These are phyloP conservation scores for Posidonia oceanica DNA, from an alignment of 116 monocot genomes.

Conservation along the genomic window DNA sequence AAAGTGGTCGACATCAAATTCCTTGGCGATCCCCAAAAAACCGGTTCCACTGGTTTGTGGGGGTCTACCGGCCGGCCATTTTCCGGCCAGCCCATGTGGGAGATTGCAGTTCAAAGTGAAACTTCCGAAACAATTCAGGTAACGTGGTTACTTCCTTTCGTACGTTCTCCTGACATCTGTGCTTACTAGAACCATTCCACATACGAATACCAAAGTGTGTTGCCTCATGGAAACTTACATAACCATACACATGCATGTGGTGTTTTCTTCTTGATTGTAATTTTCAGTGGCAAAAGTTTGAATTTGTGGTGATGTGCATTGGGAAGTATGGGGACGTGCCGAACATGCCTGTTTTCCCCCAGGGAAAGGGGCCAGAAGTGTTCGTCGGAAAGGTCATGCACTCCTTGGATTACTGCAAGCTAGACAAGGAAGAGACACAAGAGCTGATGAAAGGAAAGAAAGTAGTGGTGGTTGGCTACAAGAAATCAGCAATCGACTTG, in stretches of 20 bases:
- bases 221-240: too few relatives aligned
- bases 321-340: slow-evolving; percentile 84
- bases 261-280: too few relatives aligned
- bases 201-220: too few relatives aligned
- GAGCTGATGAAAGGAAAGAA: slow-evolving; percentile 73
- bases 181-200: too few relatives aligned
- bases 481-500: slow-evolving; percentile 81
- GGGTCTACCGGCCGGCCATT: slow-evolving; percentile 17
- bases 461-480: slow-evolving; percentile 82
- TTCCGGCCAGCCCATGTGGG: slow-evolving; percentile 51
- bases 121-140: slow-evolving; percentile 42
- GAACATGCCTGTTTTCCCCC: slow-evolving; percentile 51
- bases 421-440: slow-evolving; percentile 30
- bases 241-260: too few relatives aligned
- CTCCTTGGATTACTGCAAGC: slow-evolving; percentile 76
- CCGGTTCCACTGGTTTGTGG: slow-evolving; percentile 35
- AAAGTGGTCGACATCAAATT: slow-evolving; percentile 56
- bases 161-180: too few relatives aligned
- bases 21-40: slow-evolving; percentile 34
- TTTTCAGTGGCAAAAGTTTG: slow-evolving; percentile 59
- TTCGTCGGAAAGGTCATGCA: slow-evolving; percentile 82
- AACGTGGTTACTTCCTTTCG: too few relatives aligned
- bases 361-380: slow-evolving; percentile 48
- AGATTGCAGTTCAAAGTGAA: slow-evolving; percentile 42
- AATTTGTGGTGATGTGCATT: slow-evolving; percentile 91